phyloP scores from a whole-genome alignment of 78 protist genomes.

The Isochrysis galbana region DNA sequence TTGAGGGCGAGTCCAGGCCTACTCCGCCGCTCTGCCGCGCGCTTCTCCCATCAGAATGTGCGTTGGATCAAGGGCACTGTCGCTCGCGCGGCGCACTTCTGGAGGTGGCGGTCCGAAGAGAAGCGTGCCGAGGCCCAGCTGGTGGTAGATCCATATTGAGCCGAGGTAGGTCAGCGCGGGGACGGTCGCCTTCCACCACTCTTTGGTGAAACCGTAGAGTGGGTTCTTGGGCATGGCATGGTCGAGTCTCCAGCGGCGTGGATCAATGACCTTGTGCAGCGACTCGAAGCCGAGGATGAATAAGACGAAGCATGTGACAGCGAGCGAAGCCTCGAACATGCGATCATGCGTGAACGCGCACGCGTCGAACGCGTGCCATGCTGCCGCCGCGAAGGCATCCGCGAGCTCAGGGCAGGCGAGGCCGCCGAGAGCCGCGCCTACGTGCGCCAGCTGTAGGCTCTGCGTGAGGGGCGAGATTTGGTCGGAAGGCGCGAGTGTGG shows the following conservation, averaged over 20 bases:
- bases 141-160: neutral
- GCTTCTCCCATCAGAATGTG: neutral
- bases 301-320: neutral
- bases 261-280: neutral
- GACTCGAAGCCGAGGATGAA: neutral
- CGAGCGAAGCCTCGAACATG: constrained; percentile 16
- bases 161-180: neutral
- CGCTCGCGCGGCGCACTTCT: too few relatives aligned
- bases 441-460: neutral
- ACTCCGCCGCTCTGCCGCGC: too few relatives aligned
- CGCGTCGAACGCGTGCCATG: neutral
- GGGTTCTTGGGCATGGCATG: neutral
- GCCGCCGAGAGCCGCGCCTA: neutral
- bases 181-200: neutral
- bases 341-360: neutral
- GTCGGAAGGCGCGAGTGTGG: too few relatives aligned
- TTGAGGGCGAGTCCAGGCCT: too few relatives aligned
- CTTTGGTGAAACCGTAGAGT: neutral
- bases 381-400: neutral
- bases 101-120: too few relatives aligned
- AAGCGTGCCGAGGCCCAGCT: neutral
- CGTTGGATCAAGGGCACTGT: neutral
- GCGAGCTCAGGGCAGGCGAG: neutral
- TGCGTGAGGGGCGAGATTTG: too few relatives aligned
- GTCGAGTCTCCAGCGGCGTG: neutral